Evolutionary conservation across 1,284 basidiomycete species (phyloP).

Genomic region (Ustilago crameri): DNA sequence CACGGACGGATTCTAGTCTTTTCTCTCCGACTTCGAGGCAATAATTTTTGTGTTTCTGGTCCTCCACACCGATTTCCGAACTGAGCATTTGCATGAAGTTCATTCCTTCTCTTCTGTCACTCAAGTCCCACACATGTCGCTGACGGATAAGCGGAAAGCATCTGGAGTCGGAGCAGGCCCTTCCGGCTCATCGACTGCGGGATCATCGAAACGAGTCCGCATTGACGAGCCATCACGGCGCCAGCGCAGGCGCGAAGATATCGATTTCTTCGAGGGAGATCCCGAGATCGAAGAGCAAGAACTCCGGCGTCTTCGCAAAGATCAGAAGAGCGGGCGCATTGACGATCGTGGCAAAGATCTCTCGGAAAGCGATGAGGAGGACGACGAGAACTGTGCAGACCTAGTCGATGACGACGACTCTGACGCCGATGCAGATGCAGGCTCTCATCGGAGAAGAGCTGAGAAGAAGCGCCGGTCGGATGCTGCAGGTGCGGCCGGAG

Average conservation of each 20-base stretch:
- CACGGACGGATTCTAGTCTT: slow-evolving; percentile 22
- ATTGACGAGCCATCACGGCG: slow-evolving; percentile 32
- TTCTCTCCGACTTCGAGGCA: background rate
- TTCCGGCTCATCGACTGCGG: slow-evolving; percentile 6
- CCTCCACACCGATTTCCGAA: slow-evolving; percentile 30
- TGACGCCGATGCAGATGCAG: slow-evolving; percentile 71
- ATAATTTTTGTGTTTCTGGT: slow-evolving; percentile 11
- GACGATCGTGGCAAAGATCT: slow-evolving; percentile 82
- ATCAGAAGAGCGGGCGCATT: slow-evolving; percentile 63
- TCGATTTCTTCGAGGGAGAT: slow-evolving; percentile 53
- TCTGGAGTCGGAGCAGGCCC: background rate
- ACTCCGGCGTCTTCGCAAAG: slow-evolving; percentile 47
- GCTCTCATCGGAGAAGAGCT: slow-evolving; percentile 56
- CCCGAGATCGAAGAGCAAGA: slow-evolving; percentile 62
- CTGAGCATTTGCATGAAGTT: background rate
- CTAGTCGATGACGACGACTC: slow-evolving; percentile 78
- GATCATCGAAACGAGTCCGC: slow-evolving; percentile 33
- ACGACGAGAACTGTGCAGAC: slow-evolving; percentile 27
- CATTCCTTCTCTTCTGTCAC: background rate
- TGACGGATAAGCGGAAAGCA: slow-evolving; percentile 34
- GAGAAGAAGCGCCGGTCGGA: slow-evolving; percentile 71
- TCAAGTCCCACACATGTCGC: slow-evolving; percentile 15
- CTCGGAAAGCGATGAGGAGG: slow-evolving; percentile 76
- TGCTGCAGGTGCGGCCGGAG: slow-evolving; percentile 55
- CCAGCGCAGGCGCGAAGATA: slow-evolving; percentile 19